Percentiles rank a stretch among this genome's conserved stretches.
These are phyloP conservation scores for Eimeria nieschulzi DNA, from an alignment of 169 alveolate species.

Conservation along the genomic window DNA sequence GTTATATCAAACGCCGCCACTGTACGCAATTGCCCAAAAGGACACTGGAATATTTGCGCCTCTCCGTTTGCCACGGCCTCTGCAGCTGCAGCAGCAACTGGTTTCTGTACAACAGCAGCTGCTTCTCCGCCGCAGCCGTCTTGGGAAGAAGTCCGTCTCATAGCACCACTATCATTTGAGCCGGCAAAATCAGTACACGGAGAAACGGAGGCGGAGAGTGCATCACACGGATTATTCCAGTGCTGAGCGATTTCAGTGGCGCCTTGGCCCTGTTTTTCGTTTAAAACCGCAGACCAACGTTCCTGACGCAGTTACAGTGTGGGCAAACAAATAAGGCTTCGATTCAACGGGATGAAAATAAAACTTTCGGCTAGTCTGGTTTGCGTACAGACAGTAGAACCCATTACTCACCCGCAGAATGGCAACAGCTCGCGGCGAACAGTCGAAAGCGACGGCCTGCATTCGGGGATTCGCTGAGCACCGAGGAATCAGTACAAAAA, in stretches of 20 bases:
- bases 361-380: not conserved
- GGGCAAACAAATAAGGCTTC: not conserved
- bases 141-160: not conserved
- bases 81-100: not conserved
- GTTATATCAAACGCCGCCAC: conserved; percentile 41
- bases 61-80: conserved; percentile 31
- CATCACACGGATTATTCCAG: no score
- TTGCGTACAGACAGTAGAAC: not conserved
- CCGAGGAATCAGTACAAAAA: no score
- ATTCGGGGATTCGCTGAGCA: conserved; percentile 71
- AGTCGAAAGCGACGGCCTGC: conserved; percentile 90
- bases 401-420: conserved; percentile 60
- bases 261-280: not conserved
- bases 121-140: not conserved
- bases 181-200: not conserved
- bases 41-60: not conserved
- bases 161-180: not conserved
- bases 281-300: conserved; percentile 4
- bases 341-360: not conserved
- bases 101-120: not conserved
- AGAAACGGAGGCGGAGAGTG: no score
- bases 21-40: conserved; percentile 29
- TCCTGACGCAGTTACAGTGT: conserved; percentile 14
- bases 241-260: not conserved
- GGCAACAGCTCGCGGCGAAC: conserved; percentile 90